Conservation (phyloP, 2,329 filamentous ascomycete species). For the Fusarium domesticum region DNA sequence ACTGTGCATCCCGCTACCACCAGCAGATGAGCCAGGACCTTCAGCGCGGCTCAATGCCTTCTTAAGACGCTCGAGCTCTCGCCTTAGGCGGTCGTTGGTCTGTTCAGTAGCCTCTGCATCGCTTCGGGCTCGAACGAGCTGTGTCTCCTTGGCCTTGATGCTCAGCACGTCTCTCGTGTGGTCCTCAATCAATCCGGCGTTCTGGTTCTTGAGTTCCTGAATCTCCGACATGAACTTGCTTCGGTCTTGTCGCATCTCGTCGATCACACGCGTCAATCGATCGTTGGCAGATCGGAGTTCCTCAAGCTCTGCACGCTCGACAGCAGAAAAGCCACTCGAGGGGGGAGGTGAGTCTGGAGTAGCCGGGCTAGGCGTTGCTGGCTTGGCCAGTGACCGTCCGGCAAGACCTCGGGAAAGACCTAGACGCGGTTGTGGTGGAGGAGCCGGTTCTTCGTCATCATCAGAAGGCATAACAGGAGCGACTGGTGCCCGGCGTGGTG, state of each 20-base stretch:
- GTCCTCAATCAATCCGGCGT: slow-evolving; percentile 93
- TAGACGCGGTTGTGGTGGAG: slow-evolving; percentile 60
- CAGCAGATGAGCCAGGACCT: slow-evolving; percentile 43
- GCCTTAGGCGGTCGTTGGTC: slow-evolving; percentile 75
- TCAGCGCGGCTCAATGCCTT: slow-evolving; percentile 69
- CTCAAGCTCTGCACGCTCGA: slow-evolving; percentile 90
- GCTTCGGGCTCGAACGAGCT: slow-evolving; percentile 84
- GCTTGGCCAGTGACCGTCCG: slow-evolving; percentile 79
- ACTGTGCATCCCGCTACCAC: slow-evolving; percentile 38
- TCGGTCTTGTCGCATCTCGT: slow-evolving; percentile 79
- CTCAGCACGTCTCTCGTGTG: slow-evolving; percentile 93
- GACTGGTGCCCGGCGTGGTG: slow-evolving; percentile 50
- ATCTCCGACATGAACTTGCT: slow-evolving; percentile 81
- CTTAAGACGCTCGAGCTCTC: slow-evolving; percentile 91
- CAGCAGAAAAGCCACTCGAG: slow-evolving; percentile 64
- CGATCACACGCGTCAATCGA: slow-evolving; percentile 67
- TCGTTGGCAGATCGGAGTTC: slow-evolving; percentile 85
- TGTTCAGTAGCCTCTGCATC: slow-evolving; percentile 88
- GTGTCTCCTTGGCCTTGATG: slow-evolving; percentile 98
- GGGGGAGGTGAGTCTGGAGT: slow-evolving; percentile 56
- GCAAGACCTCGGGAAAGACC: slow-evolving; percentile 77
- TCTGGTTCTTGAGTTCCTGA: slow-evolving; percentile 93
- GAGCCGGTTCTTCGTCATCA: slow-evolving; percentile 60
- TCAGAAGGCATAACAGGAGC: slow-evolving; percentile 51
- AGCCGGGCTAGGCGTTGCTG: slow-evolving; percentile 51